Conservation (phyloP, 805 yeast species). For the Ogataea dorogensis region DNA sequence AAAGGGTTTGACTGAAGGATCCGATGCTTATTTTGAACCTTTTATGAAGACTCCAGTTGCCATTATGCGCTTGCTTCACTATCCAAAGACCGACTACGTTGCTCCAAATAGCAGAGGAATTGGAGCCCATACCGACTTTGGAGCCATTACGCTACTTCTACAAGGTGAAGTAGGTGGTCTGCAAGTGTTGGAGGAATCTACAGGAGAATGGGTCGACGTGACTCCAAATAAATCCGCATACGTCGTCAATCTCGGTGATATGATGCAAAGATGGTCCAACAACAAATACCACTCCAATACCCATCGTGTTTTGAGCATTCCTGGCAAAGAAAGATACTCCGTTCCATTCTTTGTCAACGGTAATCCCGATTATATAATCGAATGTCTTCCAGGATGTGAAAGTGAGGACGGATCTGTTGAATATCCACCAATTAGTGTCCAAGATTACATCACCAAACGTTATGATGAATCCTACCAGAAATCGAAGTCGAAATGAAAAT, state of each 20-base stretch:
- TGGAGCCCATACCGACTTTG: constrained; percentile 38
- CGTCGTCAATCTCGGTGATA: constrained; percentile 38
- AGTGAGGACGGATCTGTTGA: constrained; percentile 6
- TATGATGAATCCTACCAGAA: constrained; percentile 1
- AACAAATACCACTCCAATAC: constrained; percentile 34
- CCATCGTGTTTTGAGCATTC: constrained; percentile 35
- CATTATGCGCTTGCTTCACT: constrained; percentile 31
- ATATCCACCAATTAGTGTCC: constrained; percentile 12
- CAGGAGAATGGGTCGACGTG: constrained; percentile 33
- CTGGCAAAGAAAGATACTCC: constrained; percentile 24
- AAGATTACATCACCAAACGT: constrained; percentile 9
- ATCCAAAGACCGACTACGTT: constrained; percentile 29
- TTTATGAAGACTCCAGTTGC: constrained; percentile 26
- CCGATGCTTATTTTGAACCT: constrained; percentile 23
- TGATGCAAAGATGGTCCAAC: constrained; percentile 35
- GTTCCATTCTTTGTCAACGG: constrained; percentile 26
- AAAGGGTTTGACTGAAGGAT: constrained; percentile 22
- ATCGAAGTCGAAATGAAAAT: background rate
- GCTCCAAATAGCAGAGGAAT: constrained; percentile 32
- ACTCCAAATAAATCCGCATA: constrained; percentile 28
- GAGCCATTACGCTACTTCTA: constrained; percentile 30
- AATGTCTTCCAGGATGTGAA: constrained; percentile 17
- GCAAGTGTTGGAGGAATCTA: constrained; percentile 30
- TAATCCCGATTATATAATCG: constrained; percentile 12
- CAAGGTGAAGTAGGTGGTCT: constrained; percentile 36